phyloP scores from a whole-genome alignment of 768 basidiomycete species.

The Boletus pseudopeckii region DNA sequence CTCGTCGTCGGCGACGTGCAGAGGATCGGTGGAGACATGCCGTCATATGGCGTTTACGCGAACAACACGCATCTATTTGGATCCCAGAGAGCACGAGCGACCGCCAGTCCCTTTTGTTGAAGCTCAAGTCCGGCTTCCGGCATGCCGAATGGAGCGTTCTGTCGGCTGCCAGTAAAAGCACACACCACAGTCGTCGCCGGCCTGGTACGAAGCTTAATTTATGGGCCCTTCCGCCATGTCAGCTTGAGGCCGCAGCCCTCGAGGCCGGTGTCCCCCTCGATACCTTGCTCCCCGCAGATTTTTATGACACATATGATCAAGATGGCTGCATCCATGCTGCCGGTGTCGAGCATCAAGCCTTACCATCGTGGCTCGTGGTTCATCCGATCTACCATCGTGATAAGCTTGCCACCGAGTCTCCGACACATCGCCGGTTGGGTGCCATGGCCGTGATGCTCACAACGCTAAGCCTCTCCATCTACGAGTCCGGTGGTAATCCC shows the following conservation, averaged over 20 bases:
- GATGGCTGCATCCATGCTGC: neutral
- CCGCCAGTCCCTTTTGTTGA: slow-evolving; percentile 6
- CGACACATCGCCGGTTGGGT: slow-evolving; percentile 57
- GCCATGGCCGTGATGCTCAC: slow-evolving; percentile 56
- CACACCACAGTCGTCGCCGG: slow-evolving; percentile 17
- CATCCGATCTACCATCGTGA: slow-evolving; percentile 21
- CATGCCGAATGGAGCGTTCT: slow-evolving; percentile 6
- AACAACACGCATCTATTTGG: slow-evolving; percentile 50
- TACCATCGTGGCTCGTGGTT: slow-evolving; percentile 17
- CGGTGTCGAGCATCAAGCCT: neutral
- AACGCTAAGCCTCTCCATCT: slow-evolving; percentile 45
- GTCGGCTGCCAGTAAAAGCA: slow-evolving; percentile 1
- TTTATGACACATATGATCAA: slow-evolving; percentile 21
- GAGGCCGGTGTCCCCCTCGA: slow-evolving; percentile 64
- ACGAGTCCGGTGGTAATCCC: slow-evolving; percentile 20
- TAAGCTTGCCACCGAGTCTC: slow-evolving; percentile 23
- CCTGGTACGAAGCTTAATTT: slow-evolving; percentile 61
- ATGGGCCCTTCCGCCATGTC: slow-evolving; percentile 49
- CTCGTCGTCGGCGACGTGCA: slow-evolving; percentile 42
- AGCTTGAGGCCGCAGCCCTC: slow-evolving; percentile 60
- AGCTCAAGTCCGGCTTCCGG: slow-evolving; percentile 9
- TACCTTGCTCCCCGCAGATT: slow-evolving; percentile 44
- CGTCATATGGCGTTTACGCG: slow-evolving; percentile 60
- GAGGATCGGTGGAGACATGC: slow-evolving; percentile 56
- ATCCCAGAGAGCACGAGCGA: slow-evolving; percentile 35